These are phyloP conservation scores for Penstemon davidsonii DNA, from an alignment of 257 asterid genomes.

Conservation along the genomic window DNA sequence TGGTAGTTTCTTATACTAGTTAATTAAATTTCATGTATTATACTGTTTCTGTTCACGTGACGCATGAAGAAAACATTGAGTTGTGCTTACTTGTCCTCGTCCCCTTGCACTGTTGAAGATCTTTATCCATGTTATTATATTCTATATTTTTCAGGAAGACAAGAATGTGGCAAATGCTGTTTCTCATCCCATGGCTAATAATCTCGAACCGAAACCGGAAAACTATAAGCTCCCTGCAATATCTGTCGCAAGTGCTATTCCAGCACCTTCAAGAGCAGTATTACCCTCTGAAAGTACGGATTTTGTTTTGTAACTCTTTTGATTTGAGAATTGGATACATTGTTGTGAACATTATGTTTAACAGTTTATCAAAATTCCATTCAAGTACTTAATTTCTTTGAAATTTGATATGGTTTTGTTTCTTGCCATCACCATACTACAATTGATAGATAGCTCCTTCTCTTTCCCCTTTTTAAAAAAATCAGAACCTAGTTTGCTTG, in stretches of 20 bases:
- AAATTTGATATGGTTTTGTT: slow-evolving; percentile 15
- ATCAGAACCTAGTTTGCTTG: slow-evolving; percentile 85
- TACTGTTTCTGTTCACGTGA: slow-evolving; percentile 15
- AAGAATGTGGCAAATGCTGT: slow-evolving; percentile 43
- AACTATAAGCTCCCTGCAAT: slow-evolving; percentile 49
- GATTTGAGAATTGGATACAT: slow-evolving; percentile 6
- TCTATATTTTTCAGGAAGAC: slow-evolving; percentile 57
- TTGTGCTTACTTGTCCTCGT: slow-evolving; percentile 17
- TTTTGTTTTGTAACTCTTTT: slow-evolving; percentile 12
- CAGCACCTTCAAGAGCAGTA: slow-evolving; percentile 45
- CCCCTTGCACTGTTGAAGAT: slow-evolving; percentile 21
- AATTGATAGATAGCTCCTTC: neutral
- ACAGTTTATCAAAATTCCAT: slow-evolving; percentile 3
- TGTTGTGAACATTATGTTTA: slow-evolving; percentile 15
- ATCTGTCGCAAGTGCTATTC: slow-evolving; percentile 51
- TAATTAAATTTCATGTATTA: slow-evolving; percentile 18
- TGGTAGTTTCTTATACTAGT: slow-evolving; percentile 43
- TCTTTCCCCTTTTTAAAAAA: slow-evolving; percentile 20
- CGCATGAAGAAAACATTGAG: neutral
- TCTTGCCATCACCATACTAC: neutral
- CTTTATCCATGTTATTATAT: slow-evolving; percentile 17
- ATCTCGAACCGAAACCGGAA: slow-evolving; percentile 59
- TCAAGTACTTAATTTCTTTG: slow-evolving; percentile 6
- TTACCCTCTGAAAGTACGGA: slow-evolving; percentile 72
- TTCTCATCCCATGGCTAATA: slow-evolving; percentile 42